Evolutionary conservation across 1,139 yeast genomes (phyloP).

Genomic region (Saccharomyces hybrid): DNA sequence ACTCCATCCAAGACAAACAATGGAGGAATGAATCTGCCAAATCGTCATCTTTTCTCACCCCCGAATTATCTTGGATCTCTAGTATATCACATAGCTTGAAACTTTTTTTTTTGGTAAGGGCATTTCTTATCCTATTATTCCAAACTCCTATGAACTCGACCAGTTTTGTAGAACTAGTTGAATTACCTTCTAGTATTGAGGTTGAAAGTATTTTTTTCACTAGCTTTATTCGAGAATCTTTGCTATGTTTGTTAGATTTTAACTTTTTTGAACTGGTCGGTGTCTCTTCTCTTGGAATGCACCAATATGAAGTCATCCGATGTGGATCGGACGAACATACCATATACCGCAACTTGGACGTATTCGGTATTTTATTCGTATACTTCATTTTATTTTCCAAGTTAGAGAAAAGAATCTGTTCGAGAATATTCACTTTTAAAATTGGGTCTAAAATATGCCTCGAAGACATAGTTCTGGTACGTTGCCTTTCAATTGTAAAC

Average conservation of each 20-base stretch:
- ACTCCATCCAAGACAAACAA: slow-evolving; percentile 44
- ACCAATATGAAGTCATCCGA: slow-evolving; percentile 38
- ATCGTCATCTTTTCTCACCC: slow-evolving; percentile 48
- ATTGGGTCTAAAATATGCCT: slow-evolving; percentile 43
- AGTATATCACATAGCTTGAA: slow-evolving; percentile 16
- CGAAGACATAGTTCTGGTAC: slow-evolving; percentile 43
- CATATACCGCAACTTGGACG: slow-evolving; percentile 15
- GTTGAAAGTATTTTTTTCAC: slow-evolving; percentile 4
- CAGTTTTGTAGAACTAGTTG: background rate
- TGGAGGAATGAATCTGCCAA: slow-evolving; percentile 53
- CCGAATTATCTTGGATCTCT: slow-evolving; percentile 9
- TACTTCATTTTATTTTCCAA: slow-evolving; percentile 26
- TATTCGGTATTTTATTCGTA: slow-evolving; percentile 18
- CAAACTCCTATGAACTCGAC: slow-evolving; percentile 18
- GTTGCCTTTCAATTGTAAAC: slow-evolving; percentile 47
- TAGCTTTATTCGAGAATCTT: slow-evolving; percentile 5
- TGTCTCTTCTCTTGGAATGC: slow-evolving; percentile 8
- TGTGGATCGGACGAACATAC: slow-evolving; percentile 33
- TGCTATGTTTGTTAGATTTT: slow-evolving; percentile 2
- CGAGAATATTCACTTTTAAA: slow-evolving; percentile 45
- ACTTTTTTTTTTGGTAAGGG: slow-evolving; percentile 23
- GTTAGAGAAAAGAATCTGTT: slow-evolving; percentile 40
- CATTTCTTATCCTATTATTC: slow-evolving; percentile 29
- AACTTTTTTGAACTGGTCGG: slow-evolving; percentile 3
- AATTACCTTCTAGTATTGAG: slow-evolving; percentile 8